These are phyloP conservation scores for Lipomyces starkeyi DNA, from an alignment of 805 yeast species.

Conservation along the genomic window DNA sequence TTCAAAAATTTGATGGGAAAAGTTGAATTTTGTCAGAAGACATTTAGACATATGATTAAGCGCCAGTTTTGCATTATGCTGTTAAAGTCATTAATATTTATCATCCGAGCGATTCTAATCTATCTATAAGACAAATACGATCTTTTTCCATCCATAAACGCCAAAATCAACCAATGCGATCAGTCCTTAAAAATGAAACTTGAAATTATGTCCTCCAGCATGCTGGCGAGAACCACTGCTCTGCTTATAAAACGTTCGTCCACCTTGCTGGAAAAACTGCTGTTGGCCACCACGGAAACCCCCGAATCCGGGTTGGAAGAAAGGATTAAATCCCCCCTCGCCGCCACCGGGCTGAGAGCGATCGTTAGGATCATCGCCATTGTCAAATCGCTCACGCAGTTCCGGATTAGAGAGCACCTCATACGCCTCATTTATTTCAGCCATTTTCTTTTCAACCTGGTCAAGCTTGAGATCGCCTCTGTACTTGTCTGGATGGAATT, in stretches of 20 bases:
- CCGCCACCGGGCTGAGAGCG: constrained; percentile 22
- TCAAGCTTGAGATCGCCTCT: constrained; percentile 69
- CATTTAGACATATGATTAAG: not conserved
- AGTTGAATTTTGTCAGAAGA: not conserved
- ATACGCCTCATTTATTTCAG: constrained; percentile 90
- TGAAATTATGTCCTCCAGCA: constrained; percentile 16
- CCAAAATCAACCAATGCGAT: not conserved
- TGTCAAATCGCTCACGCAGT: constrained; percentile 68
- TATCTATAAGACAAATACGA: not conserved
- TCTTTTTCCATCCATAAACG: not conserved
- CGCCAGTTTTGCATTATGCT: not conserved
- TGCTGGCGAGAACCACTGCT: constrained; percentile 10
- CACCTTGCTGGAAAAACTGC: constrained; percentile 28
- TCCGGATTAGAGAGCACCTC: constrained; percentile 77
- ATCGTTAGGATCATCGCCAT: constrained; percentile 59
- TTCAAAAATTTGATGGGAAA: not conserved
- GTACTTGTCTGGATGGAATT: constrained; percentile 92
- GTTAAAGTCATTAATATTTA: not conserved
- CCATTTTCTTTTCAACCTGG: constrained; percentile 81
- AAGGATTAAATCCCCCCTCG: constrained; percentile 19
- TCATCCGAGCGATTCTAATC: not conserved
- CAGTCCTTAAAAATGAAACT: constrained; percentile 9
- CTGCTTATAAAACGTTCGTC: constrained; percentile 16
- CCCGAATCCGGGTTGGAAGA: constrained; percentile 20
- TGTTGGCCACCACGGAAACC: constrained; percentile 19